A percentile compares a stretch with the other conserved stretches of the same genome.
Evolutionary conservation across 495 filamentous ascomycete species (phyloP).

Genomic region (Neurospora terricola): DNA sequence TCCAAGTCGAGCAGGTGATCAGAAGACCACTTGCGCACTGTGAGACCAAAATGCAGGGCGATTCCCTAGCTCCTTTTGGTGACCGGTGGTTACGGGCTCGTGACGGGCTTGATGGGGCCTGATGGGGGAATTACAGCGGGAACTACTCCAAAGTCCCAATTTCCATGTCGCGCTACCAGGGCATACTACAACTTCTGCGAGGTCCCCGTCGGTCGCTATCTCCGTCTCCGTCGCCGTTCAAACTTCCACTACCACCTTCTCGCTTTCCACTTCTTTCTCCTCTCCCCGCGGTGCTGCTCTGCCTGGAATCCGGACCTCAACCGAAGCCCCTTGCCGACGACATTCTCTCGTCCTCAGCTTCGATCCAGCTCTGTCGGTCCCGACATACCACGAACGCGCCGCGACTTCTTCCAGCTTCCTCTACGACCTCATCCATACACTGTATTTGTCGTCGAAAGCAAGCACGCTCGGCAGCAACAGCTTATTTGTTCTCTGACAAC

Average conservation of each 20-base stretch:
- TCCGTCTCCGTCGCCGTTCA: neutral
- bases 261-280: neutral
- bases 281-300: neutral
- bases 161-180: neutral
- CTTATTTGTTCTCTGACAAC: neutral
- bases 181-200: neutral
- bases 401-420: neutral
- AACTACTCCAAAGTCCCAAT: neutral
- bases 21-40: neutral
- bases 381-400: neutral
- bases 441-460: neutral
- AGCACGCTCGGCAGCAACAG: neutral
- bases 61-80: neutral
- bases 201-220: neutral
- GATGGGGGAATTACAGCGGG: neutral
- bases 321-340: neutral
- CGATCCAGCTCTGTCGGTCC: neutral
- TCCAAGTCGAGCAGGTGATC: neutral
- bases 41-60: neutral
- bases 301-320: neutral
- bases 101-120: neutral
- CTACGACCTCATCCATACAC: neutral
- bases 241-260: neutral
- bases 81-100: neutral
- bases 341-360: neutral